phyloP scores from a whole-genome alignment of 306 rosid genomes.

The Vigna angularis region DNA sequence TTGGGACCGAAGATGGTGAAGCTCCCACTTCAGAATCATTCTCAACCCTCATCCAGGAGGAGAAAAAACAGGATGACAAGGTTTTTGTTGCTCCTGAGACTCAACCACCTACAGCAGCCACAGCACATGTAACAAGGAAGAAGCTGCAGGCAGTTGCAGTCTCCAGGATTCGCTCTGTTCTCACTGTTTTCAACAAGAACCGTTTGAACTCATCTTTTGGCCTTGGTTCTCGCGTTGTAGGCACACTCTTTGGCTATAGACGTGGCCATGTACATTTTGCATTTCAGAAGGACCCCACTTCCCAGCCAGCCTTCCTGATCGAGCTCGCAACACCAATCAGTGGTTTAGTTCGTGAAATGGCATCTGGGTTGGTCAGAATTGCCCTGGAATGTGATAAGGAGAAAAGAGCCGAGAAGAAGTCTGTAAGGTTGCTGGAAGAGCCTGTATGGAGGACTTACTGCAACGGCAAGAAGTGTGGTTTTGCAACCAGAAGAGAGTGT shows the following conservation, averaged over 20 bases:
- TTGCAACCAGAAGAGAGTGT: constrained; percentile 84
- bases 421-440: constrained; percentile 72
- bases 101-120: constrained; percentile 23
- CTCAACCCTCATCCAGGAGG: constrained; percentile 44
- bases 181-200: constrained; percentile 66
- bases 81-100: constrained; percentile 12
- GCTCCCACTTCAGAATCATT: constrained; percentile 54
- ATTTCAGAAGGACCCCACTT: constrained; percentile 72
- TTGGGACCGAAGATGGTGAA: constrained; percentile 67
- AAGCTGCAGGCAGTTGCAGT: constrained; percentile 66
- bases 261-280: constrained; percentile 92
- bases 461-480: constrained; percentile 91
- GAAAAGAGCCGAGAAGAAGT: constrained; percentile 53
- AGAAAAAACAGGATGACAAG: constrained; percentile 42
- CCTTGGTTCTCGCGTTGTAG: constrained; percentile 75
- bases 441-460: constrained; percentile 90
- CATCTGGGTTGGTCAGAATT: constrained; percentile 90
- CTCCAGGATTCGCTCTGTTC: constrained; percentile 67
- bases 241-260: constrained; percentile 84
- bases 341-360: constrained; percentile 90
- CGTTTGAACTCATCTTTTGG: constrained; percentile 54
- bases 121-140: constrained; percentile 51
- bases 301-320: constrained; percentile 78
- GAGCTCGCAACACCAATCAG: constrained; percentile 95
- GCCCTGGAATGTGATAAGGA: constrained; percentile 85